Base-by-base conservation (phyloP, 1,284 basidiomycete genomes). In the Lentinus polychrous region DNA sequence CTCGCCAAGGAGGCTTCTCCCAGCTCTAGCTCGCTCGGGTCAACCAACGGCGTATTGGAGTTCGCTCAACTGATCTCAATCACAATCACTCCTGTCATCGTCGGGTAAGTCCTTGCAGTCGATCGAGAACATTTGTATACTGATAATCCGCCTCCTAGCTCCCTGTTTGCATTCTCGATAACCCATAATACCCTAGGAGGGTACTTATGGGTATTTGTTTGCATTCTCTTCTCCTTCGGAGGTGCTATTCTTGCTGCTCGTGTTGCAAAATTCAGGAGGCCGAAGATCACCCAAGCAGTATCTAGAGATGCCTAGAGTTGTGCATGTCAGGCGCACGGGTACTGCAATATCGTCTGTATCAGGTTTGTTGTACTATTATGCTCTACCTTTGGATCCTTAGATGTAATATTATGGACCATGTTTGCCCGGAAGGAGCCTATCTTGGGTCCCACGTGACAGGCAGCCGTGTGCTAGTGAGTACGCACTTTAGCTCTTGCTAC, bases 1-100 rank as follows among this genome's bases (percentile, higher is more conserved):
- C 64, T 86, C 14, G 70, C 74, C 20, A 79, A 79, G 54, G 72
- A 78, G 39, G 67, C 75, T 44, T 66, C 73, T 0, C 81, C 80
- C 0, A 72, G 65, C 8, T 65, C 74, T 3, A 66, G 68, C 11
- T 71, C 74, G n/a, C 66, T 86, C 14, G 82, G 81, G 0, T 71
- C 75, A 43, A 74, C 75, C 2, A 84, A 83, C 54, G 83, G 81
- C 3, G 61, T 84, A n/a, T 72, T 81, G 0, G 80, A 83, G 56
- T 72, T 80, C 44, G 64, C 71, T 6, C 78, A 81, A 70, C 76
- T 76, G 48, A 57, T 73, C 2, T 71, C 79, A 14, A 72, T 77
- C 31, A 72, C 79, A 0, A 55, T 81, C 39, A 70, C 74, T 8
- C 80, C 83, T 1, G 75, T 79, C 32, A 66, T 81, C 45, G 72